Percentiles rank a stretch among this genome's conserved stretches.
phyloP scores from a whole-genome alignment of 2,329 filamentous ascomycete genomes.

The Kalaharituber pfeilii region DNA sequence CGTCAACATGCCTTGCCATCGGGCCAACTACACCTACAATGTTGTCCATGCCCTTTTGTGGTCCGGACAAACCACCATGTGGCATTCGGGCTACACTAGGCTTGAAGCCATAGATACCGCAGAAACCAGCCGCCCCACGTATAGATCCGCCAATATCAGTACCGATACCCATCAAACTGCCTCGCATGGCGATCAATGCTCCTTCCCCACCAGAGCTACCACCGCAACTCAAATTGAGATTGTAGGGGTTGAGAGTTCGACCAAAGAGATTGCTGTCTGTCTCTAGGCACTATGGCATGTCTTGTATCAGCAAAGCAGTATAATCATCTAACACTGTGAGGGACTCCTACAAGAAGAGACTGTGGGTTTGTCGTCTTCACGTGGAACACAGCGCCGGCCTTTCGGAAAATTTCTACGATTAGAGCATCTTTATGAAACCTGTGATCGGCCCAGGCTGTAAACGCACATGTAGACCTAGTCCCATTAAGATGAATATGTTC shows the following conservation, averaged over 20 bases:
- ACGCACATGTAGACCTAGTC: slow-evolving; percentile 38
- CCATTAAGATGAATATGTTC: slow-evolving; percentile 46
- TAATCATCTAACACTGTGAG: background rate
- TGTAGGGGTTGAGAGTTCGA: slow-evolving; percentile 45
- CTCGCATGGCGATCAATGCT: slow-evolving; percentile 40
- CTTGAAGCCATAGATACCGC: slow-evolving; percentile 36
- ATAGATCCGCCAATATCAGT: slow-evolving; percentile 42
- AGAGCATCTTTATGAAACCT: slow-evolving; percentile 40
- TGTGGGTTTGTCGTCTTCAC: slow-evolving; percentile 54
- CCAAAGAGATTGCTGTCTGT: slow-evolving; percentile 45
- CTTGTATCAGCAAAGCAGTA: too few relatives aligned
- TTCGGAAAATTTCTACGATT: slow-evolving; percentile 29
- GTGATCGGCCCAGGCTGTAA: slow-evolving; percentile 43
- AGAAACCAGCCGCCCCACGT: slow-evolving; percentile 32
- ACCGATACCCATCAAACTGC: slow-evolving; percentile 42
- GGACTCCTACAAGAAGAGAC: slow-evolving; percentile 22
- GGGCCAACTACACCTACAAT: slow-evolving; percentile 34
- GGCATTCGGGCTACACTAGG: slow-evolving; percentile 29
- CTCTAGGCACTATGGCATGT: slow-evolving; percentile 39
- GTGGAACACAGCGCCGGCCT: slow-evolving; percentile 47
- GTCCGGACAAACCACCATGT: slow-evolving; percentile 34
- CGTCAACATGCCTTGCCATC: slow-evolving; percentile 32
- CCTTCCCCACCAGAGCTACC: slow-evolving; percentile 51
- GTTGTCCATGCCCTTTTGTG: slow-evolving; percentile 35
- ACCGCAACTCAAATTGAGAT: slow-evolving; percentile 42